These are phyloP conservation scores for Nymphaea thermarum DNA, from an alignment of 164 flowering plant species.

Conservation along the genomic window DNA sequence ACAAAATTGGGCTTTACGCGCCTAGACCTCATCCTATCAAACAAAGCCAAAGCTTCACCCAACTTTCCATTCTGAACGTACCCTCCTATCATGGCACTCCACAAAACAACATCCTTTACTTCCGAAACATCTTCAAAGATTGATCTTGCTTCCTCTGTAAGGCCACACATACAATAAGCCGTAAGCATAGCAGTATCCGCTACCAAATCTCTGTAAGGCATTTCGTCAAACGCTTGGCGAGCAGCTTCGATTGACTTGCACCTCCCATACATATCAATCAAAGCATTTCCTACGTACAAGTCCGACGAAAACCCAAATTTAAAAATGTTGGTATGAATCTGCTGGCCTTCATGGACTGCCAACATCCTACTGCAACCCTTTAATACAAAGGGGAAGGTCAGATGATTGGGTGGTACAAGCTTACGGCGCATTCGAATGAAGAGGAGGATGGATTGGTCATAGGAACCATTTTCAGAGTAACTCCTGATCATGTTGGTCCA, in stretches of 20 bases:
- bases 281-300: conserved; percentile 5
- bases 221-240: conserved; percentile 11
- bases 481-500: conserved; percentile 18
- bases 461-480: conserved; percentile 9
- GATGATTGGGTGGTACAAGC: conserved; percentile 3
- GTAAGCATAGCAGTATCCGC: conserved; percentile 10
- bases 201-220: conserved; percentile 13
- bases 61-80: conserved; percentile 13
- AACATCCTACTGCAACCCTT: conserved; percentile 10
- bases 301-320: conserved; percentile 11
- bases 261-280: conserved; percentile 10
- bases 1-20: conserved; percentile 11
- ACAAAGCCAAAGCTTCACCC: conserved; percentile 10
- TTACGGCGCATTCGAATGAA: conserved; percentile 7
- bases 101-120: conserved; percentile 7
- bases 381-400: conserved; percentile 15
- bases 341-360: conserved; percentile 7
- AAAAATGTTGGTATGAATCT: conserved; percentile 7
- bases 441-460: conserved; percentile 6
- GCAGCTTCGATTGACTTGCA: conserved; percentile 9
- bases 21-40: conserved; percentile 9
- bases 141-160: conserved; percentile 9
- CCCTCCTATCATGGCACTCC: conserved; percentile 17
- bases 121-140: conserved; percentile 10
- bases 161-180: conserved; percentile 8